A percentile compares a stretch with the other conserved stretches of the same genome.
phyloP scores from a whole-genome alignment of 257 asterid species.

The Solanum pinnatisectum region DNA sequence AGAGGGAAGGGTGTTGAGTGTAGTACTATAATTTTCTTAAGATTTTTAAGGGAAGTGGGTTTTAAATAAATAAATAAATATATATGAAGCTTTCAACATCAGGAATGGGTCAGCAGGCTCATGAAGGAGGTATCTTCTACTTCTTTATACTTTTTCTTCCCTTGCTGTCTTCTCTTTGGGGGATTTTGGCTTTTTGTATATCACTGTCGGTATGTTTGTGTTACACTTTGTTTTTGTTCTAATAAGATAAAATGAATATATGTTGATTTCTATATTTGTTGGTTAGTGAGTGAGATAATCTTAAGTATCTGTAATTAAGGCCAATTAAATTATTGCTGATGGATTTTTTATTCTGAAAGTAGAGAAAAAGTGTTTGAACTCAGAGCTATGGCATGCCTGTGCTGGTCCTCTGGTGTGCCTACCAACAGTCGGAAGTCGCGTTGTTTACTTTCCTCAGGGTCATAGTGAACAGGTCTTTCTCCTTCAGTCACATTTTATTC shows the following conservation, averaged over 20 bases:
- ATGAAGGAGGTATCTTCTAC: constrained; percentile 44
- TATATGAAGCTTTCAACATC: constrained; percentile 52
- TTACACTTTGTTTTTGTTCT: background rate
- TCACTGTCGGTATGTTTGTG: background rate
- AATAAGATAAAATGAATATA: background rate
- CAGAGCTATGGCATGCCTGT: constrained; percentile 99
- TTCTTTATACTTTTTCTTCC: background rate
- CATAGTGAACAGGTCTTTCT: constrained; percentile 89
- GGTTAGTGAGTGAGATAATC: background rate
- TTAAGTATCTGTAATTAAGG: background rate
- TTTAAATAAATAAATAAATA: background rate
- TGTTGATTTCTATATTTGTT: background rate
- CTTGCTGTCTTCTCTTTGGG: constrained; percentile 8
- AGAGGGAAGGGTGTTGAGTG: background rate
- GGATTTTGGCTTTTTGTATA: background rate
- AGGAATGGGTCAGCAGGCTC: constrained; percentile 49
- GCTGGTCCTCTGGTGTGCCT: constrained; percentile 96
- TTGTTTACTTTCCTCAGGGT: constrained; percentile 98
- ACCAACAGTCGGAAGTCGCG: constrained; percentile 81
- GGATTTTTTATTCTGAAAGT: constrained; percentile 36
- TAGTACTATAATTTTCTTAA: background rate
- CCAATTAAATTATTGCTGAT: constrained; percentile 21
- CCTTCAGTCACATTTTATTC: background rate
- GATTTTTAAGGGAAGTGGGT: constrained; percentile 8
- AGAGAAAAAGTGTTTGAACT: constrained; percentile 89